Percentiles rank a stretch among this genome's conserved stretches.
These are phyloP conservation scores for Kockovaella imperatae DNA, from an alignment of 768 basidiomycete species.

Conservation along the genomic window DNA sequence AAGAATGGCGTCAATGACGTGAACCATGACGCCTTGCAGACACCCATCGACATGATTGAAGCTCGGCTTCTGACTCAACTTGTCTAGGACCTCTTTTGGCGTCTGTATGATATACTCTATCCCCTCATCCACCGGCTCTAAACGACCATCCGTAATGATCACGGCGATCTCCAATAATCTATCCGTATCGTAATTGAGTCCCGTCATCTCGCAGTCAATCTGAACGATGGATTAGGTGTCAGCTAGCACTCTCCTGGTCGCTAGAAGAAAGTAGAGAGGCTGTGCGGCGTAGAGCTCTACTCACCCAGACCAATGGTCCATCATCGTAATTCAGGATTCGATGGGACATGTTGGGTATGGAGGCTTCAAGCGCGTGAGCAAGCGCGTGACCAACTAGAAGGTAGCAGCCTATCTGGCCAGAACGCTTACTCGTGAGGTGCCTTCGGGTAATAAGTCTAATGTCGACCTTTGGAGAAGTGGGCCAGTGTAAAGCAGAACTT, in stretches of 20 bases:
- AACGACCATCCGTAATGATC: constrained; percentile 75
- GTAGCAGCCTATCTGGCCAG: too few species aligned
- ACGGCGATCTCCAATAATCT: constrained; percentile 64
- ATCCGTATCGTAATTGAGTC: constrained; percentile 33
- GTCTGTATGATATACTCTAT: constrained; percentile 67
- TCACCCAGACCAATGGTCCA: constrained; percentile 42
- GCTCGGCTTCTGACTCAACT: constrained; percentile 46
- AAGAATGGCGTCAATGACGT: neutral
- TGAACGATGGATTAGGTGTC: constrained; percentile 4
- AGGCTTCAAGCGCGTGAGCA: too few species aligned
- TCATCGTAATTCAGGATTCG: constrained; percentile 26
- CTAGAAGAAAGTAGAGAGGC: neutral
- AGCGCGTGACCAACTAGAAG: too few species aligned
- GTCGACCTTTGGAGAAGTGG: too few species aligned
- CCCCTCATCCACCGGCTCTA: constrained; percentile 73
- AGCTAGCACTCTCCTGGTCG: neutral
- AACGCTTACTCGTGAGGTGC: too few species aligned
- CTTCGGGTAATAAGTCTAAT: too few species aligned
- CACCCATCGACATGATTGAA: neutral
- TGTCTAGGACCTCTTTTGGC: constrained; percentile 61
- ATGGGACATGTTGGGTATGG: too few species aligned
- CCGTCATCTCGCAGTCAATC: constrained; percentile 42
- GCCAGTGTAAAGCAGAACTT: too few species aligned
- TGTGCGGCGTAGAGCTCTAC: too few species aligned
- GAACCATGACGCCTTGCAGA: neutral